These are phyloP conservation scores for Neurospora discreta DNA, from an alignment of 495 filamentous ascomycete genomes.

Conservation along the genomic window DNA sequence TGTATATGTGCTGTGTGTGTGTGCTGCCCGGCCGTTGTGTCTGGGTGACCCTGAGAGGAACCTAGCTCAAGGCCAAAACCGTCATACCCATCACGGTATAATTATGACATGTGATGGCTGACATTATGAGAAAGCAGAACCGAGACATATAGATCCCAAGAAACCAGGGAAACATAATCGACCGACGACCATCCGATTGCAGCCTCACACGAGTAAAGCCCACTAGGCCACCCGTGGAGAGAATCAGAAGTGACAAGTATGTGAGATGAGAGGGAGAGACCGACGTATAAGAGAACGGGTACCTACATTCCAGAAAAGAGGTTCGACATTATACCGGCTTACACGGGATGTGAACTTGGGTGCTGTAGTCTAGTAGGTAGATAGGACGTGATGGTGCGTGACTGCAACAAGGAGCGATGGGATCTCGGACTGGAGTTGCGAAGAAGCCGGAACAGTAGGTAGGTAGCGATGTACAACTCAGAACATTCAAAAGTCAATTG, in stretches of 20 bases:
- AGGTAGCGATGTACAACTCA: background rate
- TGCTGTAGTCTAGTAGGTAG: background rate
- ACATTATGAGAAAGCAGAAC: constrained; percentile 3
- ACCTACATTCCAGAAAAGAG: constrained; percentile 76
- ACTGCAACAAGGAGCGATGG: background rate
- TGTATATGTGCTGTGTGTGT: background rate
- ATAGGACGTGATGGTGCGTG: background rate
- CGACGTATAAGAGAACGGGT: background rate
- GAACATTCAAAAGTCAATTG: background rate
- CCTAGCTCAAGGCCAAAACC: background rate
- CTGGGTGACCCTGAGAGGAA: background rate
- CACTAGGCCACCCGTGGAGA: background rate
- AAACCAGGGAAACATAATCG: background rate
- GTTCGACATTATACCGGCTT: constrained; percentile 50
- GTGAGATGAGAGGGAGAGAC: constrained; percentile 1
- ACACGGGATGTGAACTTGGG: background rate
- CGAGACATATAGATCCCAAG: background rate
- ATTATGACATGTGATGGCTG: background rate
- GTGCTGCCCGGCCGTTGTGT: background rate
- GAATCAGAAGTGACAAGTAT: background rate
- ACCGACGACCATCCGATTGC: background rate
- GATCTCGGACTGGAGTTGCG: background rate
- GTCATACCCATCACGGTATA: background rate
- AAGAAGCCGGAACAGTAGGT: background rate
- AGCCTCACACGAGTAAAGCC: background rate